Evolutionary conservation across 208 protist genomes (phyloP), one percentile per base, ranked within the genome.

Genomic region (Leishmania aethiopica): DNA sequence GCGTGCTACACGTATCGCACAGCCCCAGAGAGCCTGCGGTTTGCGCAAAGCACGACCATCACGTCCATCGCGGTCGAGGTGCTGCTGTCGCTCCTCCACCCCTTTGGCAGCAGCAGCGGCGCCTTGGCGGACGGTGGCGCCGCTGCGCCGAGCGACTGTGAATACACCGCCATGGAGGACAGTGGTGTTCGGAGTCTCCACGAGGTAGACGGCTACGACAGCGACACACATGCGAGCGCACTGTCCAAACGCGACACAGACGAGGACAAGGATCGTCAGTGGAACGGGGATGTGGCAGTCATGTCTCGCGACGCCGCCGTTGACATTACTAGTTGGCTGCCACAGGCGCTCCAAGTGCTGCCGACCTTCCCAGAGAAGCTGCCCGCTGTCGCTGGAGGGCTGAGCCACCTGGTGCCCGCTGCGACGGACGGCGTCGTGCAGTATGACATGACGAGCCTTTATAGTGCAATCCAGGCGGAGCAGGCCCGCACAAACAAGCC

Each of bases 301-400:
- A 78, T 85, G 59, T 77, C 75, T 51, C 80, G 82, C 28, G 62
- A 83, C 17, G 81, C 75, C 19, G 83, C 81, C 49, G 75, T 77
- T 13, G 84, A 94, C 57, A 91, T 95, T 76, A 84, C 89, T 25
- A 85, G 89, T 70, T 97, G 93, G 93, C 92, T 94, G 17, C 81
- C 79, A 42, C 82, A 91, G 78, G 89, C 84, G 40, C 78, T 95
- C 40, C 85, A 84, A 45, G 84, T 84, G 40, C 78, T 97, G 77
- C 89, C 92, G 19, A 49, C 83, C 28, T 96, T 95, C 64, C 91
- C 93, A 40, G 78, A 81, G n/a, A 78, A 88, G 81, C 75, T 86
- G 35, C 55, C 86, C 71, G 13, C 83, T 77, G 49, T 86, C 13
- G 85, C 78, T 35, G 89, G 89, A 42, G 85, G 81, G 5, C 85